phyloP scores from a whole-genome alignment of 1,284 basidiomycete species.

The Puccinia polysora region DNA sequence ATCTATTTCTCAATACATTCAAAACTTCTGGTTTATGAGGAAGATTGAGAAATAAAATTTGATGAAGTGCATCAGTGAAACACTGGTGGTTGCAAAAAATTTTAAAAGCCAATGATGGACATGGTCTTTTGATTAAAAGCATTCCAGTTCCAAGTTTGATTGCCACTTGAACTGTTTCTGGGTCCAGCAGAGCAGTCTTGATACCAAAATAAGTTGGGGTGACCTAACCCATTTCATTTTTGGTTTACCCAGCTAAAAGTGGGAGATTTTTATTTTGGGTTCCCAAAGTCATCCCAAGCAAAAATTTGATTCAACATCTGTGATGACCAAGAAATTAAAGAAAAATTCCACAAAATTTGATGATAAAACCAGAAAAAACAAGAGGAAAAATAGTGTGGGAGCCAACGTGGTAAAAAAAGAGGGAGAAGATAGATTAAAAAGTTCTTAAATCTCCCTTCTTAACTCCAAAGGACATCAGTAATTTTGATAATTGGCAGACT shows the following conservation, averaged over 20 bases:
- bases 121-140: constrained; percentile 76
- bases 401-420: constrained; percentile 47
- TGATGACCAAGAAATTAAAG: background rate
- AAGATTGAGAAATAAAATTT: background rate
- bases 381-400: background rate
- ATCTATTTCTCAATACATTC: constrained; percentile 91
- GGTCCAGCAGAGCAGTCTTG: constrained; percentile 80
- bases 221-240: constrained; percentile 92
- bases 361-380: constrained; percentile 70
- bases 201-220: constrained; percentile 98
- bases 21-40: constrained; percentile 58
- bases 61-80: constrained; percentile 54
- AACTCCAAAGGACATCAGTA: constrained; percentile 81
- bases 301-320: background rate
- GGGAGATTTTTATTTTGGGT: background rate
- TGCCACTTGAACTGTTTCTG: constrained; percentile 60
- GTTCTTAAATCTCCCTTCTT: constrained; percentile 77
- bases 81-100: constrained; percentile 87
- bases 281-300: too few relatives aligned
- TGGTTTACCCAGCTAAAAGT: constrained; percentile 88
- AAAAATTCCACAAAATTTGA: constrained; percentile 62
- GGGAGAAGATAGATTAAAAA: background rate
- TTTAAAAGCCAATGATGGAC: constrained; percentile 94
- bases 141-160: constrained; percentile 66
- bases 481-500: constrained; percentile 83